Conservation (phyloP, 2,329 filamentous ascomycete species). For the Ciborinia camelliae region DNA sequence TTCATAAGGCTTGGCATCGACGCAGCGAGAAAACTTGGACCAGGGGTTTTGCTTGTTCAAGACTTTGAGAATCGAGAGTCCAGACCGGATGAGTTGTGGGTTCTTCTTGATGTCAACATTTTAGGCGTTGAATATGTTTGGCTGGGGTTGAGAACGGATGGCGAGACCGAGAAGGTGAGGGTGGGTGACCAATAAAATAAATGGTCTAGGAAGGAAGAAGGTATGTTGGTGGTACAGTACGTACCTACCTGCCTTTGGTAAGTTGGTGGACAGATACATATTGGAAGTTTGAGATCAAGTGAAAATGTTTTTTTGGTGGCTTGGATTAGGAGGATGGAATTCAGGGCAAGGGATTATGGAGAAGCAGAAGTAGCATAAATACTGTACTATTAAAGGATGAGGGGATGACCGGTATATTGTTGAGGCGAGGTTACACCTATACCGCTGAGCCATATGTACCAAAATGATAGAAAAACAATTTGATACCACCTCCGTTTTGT, state of each 20-base stretch:
- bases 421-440: too few species aligned
- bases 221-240: conserved; percentile 4
- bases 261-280: not conserved
- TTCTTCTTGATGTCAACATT: not conserved
- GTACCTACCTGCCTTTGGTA: not conserved
- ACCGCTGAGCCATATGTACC: too few species aligned
- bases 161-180: not conserved
- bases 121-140: conserved; percentile 1
- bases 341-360: not conserved
- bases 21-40: not conserved
- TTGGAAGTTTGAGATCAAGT: not conserved
- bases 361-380: not conserved
- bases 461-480: not conserved
- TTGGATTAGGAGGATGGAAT: conserved; percentile 4
- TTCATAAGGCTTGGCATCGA: not conserved
- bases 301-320: too few species aligned
- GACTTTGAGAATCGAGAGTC: too few species aligned
- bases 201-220: not conserved
- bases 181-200: not conserved
- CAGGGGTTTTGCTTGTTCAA: not conserved
- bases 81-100: conserved; percentile 2
- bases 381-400: too few species aligned
- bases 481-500: not conserved
- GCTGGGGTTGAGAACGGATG: not conserved
- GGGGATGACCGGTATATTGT: too few species aligned